Percentiles rank a stretch among this genome's conserved stretches.
Conservation (phyloP, 2,329 filamentous ascomycete genomes). For the Neofusicoccum kwambonambiense region DNA sequence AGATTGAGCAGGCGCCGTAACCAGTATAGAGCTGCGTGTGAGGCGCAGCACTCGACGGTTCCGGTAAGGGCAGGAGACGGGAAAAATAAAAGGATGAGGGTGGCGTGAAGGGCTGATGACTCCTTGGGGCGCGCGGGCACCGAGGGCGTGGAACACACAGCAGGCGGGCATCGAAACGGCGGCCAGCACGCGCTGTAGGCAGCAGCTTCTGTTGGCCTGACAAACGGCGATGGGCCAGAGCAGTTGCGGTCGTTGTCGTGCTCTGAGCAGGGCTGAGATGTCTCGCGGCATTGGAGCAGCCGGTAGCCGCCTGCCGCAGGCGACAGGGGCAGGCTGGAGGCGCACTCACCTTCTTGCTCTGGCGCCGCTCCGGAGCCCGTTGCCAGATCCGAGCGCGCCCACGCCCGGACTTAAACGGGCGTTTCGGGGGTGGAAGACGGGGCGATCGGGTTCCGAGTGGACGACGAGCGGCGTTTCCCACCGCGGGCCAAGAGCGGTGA, state of each 20-base stretch:
- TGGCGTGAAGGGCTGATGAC: constrained; percentile 2
- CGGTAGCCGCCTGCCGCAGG: neutral
- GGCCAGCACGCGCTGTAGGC: neutral
- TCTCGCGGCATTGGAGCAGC: neutral
- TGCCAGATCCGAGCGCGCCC: neutral
- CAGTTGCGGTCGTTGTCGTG: neutral
- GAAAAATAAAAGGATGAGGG: neutral
- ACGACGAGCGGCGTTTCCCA: neutral
- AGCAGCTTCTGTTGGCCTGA: neutral
- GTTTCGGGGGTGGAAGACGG: constrained; percentile 8
- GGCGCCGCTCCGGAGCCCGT: neutral
- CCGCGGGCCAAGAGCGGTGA: constrained; percentile 2
- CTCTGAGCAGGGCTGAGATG: constrained; percentile 7
- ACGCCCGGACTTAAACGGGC: constrained; percentile 4
- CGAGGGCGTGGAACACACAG: neutral
- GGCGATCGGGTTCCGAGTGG: neutral
- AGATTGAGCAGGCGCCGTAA: neutral
- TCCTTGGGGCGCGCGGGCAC: neutral
- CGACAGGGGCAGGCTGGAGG: neutral
- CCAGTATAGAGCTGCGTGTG: neutral
- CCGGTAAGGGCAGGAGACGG: neutral
- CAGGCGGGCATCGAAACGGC: neutral
- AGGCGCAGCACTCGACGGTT: neutral
- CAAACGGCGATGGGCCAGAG: neutral
- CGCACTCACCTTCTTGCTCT: neutral